These are phyloP conservation scores for Pachysandra terminalis DNA, from an alignment of 164 flowering plant species.

Conservation along the genomic window DNA sequence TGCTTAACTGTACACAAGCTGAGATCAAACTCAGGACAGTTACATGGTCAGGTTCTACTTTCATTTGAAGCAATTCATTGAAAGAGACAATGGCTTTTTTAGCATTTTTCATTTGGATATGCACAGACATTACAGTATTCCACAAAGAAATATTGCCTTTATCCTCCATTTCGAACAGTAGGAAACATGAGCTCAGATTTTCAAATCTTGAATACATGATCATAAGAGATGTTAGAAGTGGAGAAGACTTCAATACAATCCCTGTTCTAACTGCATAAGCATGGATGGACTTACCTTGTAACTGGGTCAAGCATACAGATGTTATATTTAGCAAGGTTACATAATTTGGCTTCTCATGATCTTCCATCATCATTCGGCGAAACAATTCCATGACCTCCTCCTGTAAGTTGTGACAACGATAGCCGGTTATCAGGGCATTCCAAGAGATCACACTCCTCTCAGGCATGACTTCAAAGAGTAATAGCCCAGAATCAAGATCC, in stretches of 20 bases:
- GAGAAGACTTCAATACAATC: constrained; percentile 23
- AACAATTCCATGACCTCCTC: constrained; percentile 32
- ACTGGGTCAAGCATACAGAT: constrained; percentile 32
- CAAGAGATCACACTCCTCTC: constrained; percentile 46
- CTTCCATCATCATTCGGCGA: constrained; percentile 34
- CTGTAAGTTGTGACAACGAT: constrained; percentile 26
- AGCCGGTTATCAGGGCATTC: constrained; percentile 61
- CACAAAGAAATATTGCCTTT: constrained; percentile 41
- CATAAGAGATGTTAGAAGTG: constrained; percentile 51
- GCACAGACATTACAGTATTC: constrained; percentile 54
- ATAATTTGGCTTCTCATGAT: constrained; percentile 41
- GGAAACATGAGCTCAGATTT: constrained; percentile 19
- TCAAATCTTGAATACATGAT: constrained; percentile 51
- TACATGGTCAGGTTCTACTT: constrained; percentile 37
- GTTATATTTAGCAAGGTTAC: constrained; percentile 49
- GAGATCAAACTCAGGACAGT: constrained; percentile 43
- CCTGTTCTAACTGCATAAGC: constrained; percentile 41
- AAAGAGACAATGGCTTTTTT: constrained; percentile 32
- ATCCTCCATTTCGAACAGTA: constrained; percentile 39
- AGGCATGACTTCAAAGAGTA: constrained; percentile 42
- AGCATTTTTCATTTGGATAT: constrained; percentile 21
- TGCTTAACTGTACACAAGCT: constrained; percentile 37
- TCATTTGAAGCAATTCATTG: constrained; percentile 28
- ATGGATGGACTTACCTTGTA: constrained; percentile 49
- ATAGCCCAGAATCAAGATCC: constrained; percentile 31